A percentile compares a stretch with the other conserved stretches of the same genome.
Evolutionary conservation across 2,329 filamentous ascomycete species (phyloP).

Genomic region (Tolypocladium inflatum): DNA sequence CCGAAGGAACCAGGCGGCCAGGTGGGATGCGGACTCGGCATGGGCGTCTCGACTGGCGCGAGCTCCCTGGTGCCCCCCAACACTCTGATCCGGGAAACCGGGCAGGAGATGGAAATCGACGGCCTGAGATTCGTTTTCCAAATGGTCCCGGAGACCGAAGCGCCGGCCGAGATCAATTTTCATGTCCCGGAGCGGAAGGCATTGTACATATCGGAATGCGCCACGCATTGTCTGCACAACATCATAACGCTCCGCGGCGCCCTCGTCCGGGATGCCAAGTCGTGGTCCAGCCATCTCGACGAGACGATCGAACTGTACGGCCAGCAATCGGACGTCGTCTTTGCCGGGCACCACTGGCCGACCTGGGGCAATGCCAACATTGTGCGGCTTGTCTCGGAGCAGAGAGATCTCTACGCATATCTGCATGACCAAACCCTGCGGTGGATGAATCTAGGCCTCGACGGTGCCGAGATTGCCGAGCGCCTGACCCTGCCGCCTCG

Average conservation of each 20-base stretch:
- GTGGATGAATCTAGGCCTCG: slow-evolving; percentile 25
- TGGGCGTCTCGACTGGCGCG: slow-evolving; percentile 19
- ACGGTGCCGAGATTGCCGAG: slow-evolving; percentile 29
- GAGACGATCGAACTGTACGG: slow-evolving; percentile 25
- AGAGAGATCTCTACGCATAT: slow-evolving; percentile 29
- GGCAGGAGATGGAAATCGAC: slow-evolving; percentile 19
- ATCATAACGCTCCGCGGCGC: slow-evolving; percentile 31
- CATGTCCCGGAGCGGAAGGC: slow-evolving; percentile 26
- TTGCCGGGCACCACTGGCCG: slow-evolving; percentile 31
- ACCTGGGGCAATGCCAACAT: slow-evolving; percentile 20
- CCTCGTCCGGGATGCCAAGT: slow-evolving; percentile 27
- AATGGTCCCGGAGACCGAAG: slow-evolving; percentile 29
- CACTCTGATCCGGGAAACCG: slow-evolving; percentile 18
- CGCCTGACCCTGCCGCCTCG: slow-evolving; percentile 19
- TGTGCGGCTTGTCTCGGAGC: slow-evolving; percentile 17
- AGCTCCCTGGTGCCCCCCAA: slow-evolving; percentile 24
- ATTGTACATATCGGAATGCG: slow-evolving; percentile 26
- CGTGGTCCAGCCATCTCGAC: slow-evolving; percentile 28
- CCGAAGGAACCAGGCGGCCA: slow-evolving; percentile 18
- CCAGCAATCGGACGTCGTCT: slow-evolving; percentile 20
- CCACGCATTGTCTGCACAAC: slow-evolving; percentile 31
- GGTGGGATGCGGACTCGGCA: slow-evolving; percentile 27
- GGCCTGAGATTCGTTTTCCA: slow-evolving; percentile 29
- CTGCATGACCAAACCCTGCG: slow-evolving; percentile 29
- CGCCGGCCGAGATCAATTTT: slow-evolving; percentile 31